phyloP scores from a whole-genome alignment of 2,329 filamentous ascomycete species.

The Arthrobotrys megalospora region DNA sequence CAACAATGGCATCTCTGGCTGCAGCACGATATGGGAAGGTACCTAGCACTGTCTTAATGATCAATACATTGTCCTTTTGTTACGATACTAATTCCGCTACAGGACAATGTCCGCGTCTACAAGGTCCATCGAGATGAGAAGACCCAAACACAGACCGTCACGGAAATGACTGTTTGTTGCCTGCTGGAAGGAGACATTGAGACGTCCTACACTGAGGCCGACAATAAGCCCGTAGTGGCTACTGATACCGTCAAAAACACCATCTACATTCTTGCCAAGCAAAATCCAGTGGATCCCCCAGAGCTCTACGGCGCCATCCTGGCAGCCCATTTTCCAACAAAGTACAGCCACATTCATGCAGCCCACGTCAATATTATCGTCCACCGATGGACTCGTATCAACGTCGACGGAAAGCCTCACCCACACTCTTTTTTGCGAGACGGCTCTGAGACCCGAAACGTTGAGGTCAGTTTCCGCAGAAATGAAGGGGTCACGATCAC shows the following conservation, averaged over 20 bases:
- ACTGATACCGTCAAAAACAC: constrained; percentile 99
- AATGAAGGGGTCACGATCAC: constrained; percentile 80
- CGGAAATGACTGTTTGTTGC: constrained; percentile 94
- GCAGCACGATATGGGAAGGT: constrained; percentile 65
- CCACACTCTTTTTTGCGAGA: constrained; percentile 96
- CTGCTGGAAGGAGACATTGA: constrained; percentile 94
- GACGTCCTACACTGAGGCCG: constrained; percentile 84
- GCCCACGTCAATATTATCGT: constrained; percentile 86
- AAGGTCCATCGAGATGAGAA: constrained; percentile 88
- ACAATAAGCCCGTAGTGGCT: constrained; percentile 95
- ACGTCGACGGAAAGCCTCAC: constrained; percentile 87
- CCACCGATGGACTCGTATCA: constrained; percentile 93
- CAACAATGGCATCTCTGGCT: constrained; percentile 62
- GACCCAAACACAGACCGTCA: constrained; percentile 85
- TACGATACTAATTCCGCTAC: not conserved
- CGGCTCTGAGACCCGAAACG: constrained; percentile 86
- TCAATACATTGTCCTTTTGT: constrained; percentile 25
- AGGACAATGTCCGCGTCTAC: constrained; percentile 98
- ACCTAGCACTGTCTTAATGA: not conserved
- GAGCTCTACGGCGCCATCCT: constrained; percentile 91
- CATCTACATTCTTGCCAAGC: constrained; percentile 93
- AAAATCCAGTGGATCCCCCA: constrained; percentile 90
- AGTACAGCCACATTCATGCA: constrained; percentile 87
- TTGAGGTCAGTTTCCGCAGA: constrained; percentile 79
- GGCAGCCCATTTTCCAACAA: constrained; percentile 88